These are phyloP conservation scores for Mycena epipterygia DNA, from an alignment of 768 basidiomycete genomes.

Conservation along the genomic window DNA sequence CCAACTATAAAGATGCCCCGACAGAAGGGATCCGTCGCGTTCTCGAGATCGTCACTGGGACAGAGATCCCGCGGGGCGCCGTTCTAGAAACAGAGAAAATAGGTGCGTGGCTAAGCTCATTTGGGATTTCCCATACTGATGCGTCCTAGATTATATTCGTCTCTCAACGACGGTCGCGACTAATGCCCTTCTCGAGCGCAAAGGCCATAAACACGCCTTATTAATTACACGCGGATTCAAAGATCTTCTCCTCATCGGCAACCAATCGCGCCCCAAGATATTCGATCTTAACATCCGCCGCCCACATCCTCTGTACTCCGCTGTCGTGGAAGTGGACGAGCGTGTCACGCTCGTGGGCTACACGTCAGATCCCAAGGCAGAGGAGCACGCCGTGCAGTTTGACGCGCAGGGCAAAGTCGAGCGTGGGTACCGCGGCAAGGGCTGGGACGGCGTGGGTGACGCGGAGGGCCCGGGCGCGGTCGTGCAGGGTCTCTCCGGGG, in stretches of 20 bases:
- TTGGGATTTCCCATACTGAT: conserved; percentile 10
- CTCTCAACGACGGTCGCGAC: conserved; percentile 96
- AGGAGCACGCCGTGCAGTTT: conserved; percentile 83
- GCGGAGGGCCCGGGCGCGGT: conserved; percentile 88
- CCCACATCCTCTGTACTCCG: conserved; percentile 80
- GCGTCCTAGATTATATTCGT: conserved; percentile 82
- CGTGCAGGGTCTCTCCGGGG: conserved; percentile 87
- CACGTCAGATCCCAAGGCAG: conserved; percentile 88
- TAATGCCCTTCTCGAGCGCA: conserved; percentile 94
- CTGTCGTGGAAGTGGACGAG: conserved; percentile 86
- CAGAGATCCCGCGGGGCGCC: conserved; percentile 74
- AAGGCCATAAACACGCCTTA: conserved; percentile 92
- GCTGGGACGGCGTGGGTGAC: conserved; percentile 77
- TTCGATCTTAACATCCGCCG: conserved; percentile 95
- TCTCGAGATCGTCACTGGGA: conserved; percentile 81
- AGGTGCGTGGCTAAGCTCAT: conserved; percentile 57
- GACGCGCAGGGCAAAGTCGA: conserved; percentile 76
- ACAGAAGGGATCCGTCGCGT: conserved; percentile 94
- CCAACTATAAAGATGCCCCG: conserved; percentile 92
- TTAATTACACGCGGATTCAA: conserved; percentile 93
- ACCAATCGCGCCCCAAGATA: conserved; percentile 94
- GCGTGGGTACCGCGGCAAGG: conserved; percentile 81
- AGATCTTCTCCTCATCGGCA: conserved; percentile 93
- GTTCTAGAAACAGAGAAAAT: conserved; percentile 85
- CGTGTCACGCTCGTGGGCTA: conserved; percentile 95